These are phyloP conservation scores for Tephrocybe sp. DNA, from an alignment of 768 basidiomycete genomes.

Conservation along the genomic window DNA sequence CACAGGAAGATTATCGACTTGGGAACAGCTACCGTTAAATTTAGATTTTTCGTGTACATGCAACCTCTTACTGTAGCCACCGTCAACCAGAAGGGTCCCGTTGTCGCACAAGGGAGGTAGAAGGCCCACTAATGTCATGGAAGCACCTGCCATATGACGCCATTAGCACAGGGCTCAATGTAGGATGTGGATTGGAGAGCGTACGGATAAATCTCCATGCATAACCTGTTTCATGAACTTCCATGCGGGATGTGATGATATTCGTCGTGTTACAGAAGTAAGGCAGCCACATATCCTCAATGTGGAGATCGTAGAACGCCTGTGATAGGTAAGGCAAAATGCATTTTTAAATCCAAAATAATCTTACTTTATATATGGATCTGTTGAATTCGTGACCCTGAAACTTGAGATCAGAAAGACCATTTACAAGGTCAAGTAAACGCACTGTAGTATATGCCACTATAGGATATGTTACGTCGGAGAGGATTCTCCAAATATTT, in stretches of 20 bases:
- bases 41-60: background rate
- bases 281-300: slow-evolving; percentile 98
- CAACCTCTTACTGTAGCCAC: slow-evolving; percentile 73
- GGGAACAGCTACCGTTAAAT: slow-evolving; percentile 1
- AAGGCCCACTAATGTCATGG: slow-evolving; percentile 96
- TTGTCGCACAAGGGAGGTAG: slow-evolving; percentile 94
- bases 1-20: slow-evolving; percentile 91
- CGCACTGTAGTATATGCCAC: slow-evolving; percentile 85
- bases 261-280: slow-evolving; percentile 99
- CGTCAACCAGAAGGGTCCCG: slow-evolving; percentile 89
- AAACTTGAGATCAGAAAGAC: slow-evolving; percentile 3
- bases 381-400: slow-evolving; percentile 96
- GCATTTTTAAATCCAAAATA: background rate
- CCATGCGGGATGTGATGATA: slow-evolving; percentile 94
- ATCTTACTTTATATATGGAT: slow-evolving; percentile 80
- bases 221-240: slow-evolving; percentile 97
- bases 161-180: background rate
- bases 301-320: slow-evolving; percentile 93
- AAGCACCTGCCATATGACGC: slow-evolving; percentile 69
- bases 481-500: slow-evolving; percentile 91
- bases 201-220: slow-evolving; percentile 93
- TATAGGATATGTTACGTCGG: slow-evolving; percentile 90
- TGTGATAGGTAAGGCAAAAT: slow-evolving; percentile 23
- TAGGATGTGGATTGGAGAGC: background rate
- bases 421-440: slow-evolving; percentile 1